Evolutionary conservation across 495 filamentous ascomycete genomes (phyloP).

Genomic region (Trichoderma erinaceum): DNA sequence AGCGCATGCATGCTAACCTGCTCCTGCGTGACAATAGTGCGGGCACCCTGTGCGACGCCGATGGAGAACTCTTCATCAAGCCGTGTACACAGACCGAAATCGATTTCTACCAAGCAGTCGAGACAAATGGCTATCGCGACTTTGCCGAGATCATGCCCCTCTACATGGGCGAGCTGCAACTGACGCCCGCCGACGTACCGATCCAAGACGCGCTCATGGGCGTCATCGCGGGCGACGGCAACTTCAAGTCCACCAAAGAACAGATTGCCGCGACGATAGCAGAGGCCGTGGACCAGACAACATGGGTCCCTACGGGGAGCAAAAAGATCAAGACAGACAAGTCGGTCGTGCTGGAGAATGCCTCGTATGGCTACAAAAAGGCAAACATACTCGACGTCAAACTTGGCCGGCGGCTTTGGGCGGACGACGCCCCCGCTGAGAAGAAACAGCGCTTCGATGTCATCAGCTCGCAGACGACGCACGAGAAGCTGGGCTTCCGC

Average conservation of each 20-base stretch:
- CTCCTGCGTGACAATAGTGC: conserved; percentile 53
- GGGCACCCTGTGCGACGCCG: conserved; percentile 78
- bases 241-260: conserved; percentile 39
- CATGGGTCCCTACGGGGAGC: conserved; percentile 35
- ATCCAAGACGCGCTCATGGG: conserved; percentile 46
- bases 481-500: conserved; percentile 71
- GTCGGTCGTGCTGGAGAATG: conserved; percentile 83
- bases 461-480: conserved; percentile 73
- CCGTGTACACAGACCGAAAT: conserved; percentile 85
- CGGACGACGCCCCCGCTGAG: conserved; percentile 66
- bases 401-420: conserved; percentile 80
- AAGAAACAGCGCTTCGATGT: conserved; percentile 78
- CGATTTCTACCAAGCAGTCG: conserved; percentile 81
- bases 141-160: conserved; percentile 77
- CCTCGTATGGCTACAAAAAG: conserved; percentile 70
- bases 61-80: conserved; percentile 87
- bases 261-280: conserved; percentile 29
- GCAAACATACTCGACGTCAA: conserved; percentile 96
- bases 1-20: not conserved
- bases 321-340: conserved; percentile 62
- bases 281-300: conserved; percentile 10
- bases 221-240: conserved; percentile 36
- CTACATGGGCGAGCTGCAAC: conserved; percentile 70
- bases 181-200: conserved; percentile 41
- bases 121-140: conserved; percentile 49